A percentile compares a stretch with the other conserved stretches of the same genome.
These are phyloP conservation scores for Xanthoparmelia taractica DNA, from an alignment of 495 filamentous ascomycete genomes.

Conservation along the genomic window DNA sequence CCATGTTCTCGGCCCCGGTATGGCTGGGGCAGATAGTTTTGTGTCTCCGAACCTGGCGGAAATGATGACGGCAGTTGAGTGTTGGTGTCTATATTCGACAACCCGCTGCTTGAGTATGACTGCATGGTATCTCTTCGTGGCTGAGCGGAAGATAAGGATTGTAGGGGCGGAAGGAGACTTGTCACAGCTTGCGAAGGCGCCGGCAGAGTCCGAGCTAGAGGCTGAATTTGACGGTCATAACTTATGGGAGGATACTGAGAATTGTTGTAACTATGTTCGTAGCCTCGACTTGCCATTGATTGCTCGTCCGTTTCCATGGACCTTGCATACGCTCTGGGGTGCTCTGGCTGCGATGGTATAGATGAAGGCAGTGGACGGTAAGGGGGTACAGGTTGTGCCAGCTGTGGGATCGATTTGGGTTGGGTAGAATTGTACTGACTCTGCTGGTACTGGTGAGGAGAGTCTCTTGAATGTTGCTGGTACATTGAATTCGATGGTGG, in stretches of 20 bases:
- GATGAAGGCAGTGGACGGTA: conserved; percentile 15
- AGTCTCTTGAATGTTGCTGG: conserved; percentile 13
- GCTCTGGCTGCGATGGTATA: conserved; percentile 11
- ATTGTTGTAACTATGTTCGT: conserved; percentile 5
- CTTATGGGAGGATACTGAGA: conserved; percentile 4
- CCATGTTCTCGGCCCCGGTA: conserved; percentile 10
- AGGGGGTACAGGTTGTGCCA: conserved; percentile 18
- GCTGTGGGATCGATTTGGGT: conserved; percentile 11
- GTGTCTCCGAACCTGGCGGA: conserved; percentile 4
- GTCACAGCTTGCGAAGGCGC: conserved; percentile 13
- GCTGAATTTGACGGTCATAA: conserved; percentile 14
- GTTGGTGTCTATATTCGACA: conserved; percentile 12
- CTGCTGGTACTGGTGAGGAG: conserved; percentile 15
- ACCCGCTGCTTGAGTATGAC: conserved; percentile 8
- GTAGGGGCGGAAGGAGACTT: conserved; percentile 21
- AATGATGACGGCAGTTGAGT: conserved; percentile 2
- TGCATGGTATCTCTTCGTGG: conserved; percentile 11
- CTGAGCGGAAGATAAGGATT: conserved; percentile 15
- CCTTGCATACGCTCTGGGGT: conserved; percentile 8
- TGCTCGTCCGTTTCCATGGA: conserved; percentile 16
- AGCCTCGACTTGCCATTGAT: conserved; percentile 4
- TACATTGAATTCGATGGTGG: conserved; percentile 16
- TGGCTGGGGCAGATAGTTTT: conserved; percentile 9
- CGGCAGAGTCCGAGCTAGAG: conserved; percentile 15
- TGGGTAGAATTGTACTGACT: conserved; percentile 16